Evolutionary conservation across 805 yeast species (phyloP).

Genomic region (Cyberlindnera veronae): DNA sequence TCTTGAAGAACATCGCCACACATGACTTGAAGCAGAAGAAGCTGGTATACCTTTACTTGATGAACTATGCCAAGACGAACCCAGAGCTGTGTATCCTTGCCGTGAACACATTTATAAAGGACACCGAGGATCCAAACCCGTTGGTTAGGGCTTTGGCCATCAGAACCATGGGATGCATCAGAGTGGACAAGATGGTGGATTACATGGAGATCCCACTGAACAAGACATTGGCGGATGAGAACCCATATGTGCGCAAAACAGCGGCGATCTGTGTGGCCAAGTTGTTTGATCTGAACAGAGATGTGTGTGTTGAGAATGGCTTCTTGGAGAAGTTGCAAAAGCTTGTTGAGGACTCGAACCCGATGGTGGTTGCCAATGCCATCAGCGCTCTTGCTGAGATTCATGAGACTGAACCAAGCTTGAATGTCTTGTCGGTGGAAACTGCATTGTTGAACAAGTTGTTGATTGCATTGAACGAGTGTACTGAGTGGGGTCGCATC

Average conservation of each 20-base stretch:
- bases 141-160: slow-evolving; percentile 93
- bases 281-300: slow-evolving; percentile 79
- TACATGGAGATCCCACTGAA: slow-evolving; percentile 88
- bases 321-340: slow-evolving; percentile 65
- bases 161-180: slow-evolving; percentile 96
- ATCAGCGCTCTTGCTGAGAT: slow-evolving; percentile 84
- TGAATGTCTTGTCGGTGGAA: slow-evolving; percentile 41
- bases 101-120: slow-evolving; percentile 93
- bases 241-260: slow-evolving; percentile 95
- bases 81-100: slow-evolving; percentile 96
- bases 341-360: slow-evolving; percentile 81
- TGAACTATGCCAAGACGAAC: slow-evolving; percentile 96
- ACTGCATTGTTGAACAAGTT: slow-evolving; percentile 52
- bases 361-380: slow-evolving; percentile 96
- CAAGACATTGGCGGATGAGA: slow-evolving; percentile 83
- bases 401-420: slow-evolving; percentile 57
- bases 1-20: slow-evolving; percentile 93
- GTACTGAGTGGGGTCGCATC: slow-evolving; percentile 99
- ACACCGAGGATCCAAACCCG: slow-evolving; percentile 95
- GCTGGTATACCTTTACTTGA: slow-evolving; percentile 86
- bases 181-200: slow-evolving; percentile 93
- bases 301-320: slow-evolving; percentile 82
- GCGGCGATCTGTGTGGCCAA: slow-evolving; percentile 98
- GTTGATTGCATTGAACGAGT: slow-evolving; percentile 84
- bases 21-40: slow-evolving; percentile 96